These are phyloP conservation scores for Mycosphaerella arachidis DNA, from an alignment of 2,329 filamentous ascomycete genomes.

Conservation along the genomic window DNA sequence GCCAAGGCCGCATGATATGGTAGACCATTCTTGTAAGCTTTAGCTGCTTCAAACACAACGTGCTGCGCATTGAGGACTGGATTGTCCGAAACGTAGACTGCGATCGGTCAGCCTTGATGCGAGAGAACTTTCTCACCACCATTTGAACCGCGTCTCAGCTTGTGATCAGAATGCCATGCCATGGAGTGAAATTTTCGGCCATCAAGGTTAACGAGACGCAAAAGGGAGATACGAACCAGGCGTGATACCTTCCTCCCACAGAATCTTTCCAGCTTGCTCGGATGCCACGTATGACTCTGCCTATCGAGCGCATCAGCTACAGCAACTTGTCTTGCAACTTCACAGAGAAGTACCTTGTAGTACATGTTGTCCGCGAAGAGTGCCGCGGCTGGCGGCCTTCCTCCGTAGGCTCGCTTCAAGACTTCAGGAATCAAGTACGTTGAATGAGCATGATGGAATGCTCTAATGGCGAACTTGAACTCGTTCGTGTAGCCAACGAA, in stretches of 20 bases:
- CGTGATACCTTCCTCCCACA: conserved; percentile 61
- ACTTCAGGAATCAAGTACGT: conserved; percentile 63
- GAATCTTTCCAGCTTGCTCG: conserved; percentile 61
- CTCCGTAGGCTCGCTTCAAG: conserved; percentile 38
- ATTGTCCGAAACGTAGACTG: conserved; percentile 65
- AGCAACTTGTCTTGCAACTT: neutral
- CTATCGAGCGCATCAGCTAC: conserved; percentile 38
- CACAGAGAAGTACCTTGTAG: conserved; percentile 16
- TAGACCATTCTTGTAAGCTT: conserved; percentile 40
- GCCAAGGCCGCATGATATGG: conserved; percentile 39
- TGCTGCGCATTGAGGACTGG: conserved; percentile 67
- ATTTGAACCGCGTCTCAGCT: no score
- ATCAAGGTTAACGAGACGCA: no score
- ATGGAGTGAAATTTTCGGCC: no score
- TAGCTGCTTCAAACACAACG: conserved; percentile 54
- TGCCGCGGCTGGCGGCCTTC: conserved; percentile 45
- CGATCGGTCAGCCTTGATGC: no score
- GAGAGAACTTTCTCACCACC: no score
- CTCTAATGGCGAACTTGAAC: conserved; percentile 62
- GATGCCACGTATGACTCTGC: conserved; percentile 61
- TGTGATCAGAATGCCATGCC: no score
- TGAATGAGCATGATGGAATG: conserved; percentile 67
- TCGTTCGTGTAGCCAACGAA: conserved; percentile 68
- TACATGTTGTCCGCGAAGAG: conserved; percentile 69
- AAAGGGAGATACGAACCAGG: conserved; percentile 29